phyloP scores from a whole-genome alignment of 352 stramenopile genomes.

The Phytopythium aichiense region DNA sequence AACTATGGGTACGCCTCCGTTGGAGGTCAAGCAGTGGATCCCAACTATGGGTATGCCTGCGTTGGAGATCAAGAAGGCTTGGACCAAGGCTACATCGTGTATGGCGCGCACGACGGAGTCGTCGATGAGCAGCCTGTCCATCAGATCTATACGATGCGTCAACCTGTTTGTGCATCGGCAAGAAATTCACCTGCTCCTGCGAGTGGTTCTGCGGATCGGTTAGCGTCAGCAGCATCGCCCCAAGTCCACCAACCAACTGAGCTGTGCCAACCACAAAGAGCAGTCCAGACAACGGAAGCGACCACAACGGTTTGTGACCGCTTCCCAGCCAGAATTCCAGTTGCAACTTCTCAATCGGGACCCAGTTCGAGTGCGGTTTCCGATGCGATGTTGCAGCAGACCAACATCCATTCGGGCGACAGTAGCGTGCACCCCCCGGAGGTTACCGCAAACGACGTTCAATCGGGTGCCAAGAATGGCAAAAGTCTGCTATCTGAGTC shows the following conservation, averaged over 20 bases:
- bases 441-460: no score
- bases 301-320: not conserved
- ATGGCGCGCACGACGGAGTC: not conserved
- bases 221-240: not conserved
- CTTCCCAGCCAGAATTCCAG: not conserved
- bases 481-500: not conserved
- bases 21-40: not conserved
- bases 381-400: no score
- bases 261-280: not conserved
- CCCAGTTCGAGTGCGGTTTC: no score
- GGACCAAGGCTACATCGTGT: not conserved
- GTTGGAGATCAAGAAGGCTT: not conserved
- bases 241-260: not conserved
- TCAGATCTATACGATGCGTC: not conserved
- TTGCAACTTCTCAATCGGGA: not conserved
- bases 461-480: not conserved
- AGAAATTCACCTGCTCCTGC: not conserved
- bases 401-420: no score
- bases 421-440: no score
- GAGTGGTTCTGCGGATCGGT: not conserved
- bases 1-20: not conserved
- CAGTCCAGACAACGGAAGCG: not conserved
- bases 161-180: no score
- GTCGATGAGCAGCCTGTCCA: not conserved
- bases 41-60: not conserved